Evolutionary conservation across 2,329 filamentous ascomycete species (phyloP).

Genomic region (Diaporthe sp.): DNA sequence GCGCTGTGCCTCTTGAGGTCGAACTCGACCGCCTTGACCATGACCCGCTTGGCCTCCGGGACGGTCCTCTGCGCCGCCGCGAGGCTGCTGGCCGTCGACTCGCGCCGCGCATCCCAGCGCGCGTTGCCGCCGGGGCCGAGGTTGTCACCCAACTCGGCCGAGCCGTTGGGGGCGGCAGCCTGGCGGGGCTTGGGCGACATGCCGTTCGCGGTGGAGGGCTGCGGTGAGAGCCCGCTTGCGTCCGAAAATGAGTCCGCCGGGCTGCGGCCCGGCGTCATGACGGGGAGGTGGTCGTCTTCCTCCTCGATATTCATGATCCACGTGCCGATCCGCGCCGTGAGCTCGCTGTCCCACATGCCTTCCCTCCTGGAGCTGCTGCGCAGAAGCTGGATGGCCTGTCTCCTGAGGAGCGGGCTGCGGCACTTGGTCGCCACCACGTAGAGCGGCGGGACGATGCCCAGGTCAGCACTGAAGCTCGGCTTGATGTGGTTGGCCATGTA

Average conservation of each 20-base stretch:
- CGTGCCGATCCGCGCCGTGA: conserved; percentile 66
- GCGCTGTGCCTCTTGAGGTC: conserved; percentile 65
- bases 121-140: conserved; percentile 60
- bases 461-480: conserved; percentile 72
- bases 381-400: conserved; percentile 72
- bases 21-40: conserved; percentile 69
- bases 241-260: conserved; percentile 39
- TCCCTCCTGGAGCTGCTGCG: conserved; percentile 72
- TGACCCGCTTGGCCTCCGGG: conserved; percentile 67
- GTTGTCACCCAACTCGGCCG: conserved; percentile 51
- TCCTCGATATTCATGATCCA: conserved; percentile 71
- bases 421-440: conserved; percentile 77
- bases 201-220: conserved; percentile 42
- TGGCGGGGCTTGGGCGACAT: conserved; percentile 41
- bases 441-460: conserved; percentile 74
- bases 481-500: conserved; percentile 66
- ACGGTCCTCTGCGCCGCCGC: conserved; percentile 50
- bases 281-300: conserved; percentile 50
- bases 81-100: conserved; percentile 44
- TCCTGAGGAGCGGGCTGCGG: conserved; percentile 66
- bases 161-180: conserved; percentile 43
- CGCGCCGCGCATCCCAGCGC: conserved; percentile 51
- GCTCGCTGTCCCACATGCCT: conserved; percentile 77
- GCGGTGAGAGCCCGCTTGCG: conserved; percentile 18
- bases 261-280: conserved; percentile 47